Conservation (phyloP, 345 rosid species). For the Lagerstroemia speciosa region DNA sequence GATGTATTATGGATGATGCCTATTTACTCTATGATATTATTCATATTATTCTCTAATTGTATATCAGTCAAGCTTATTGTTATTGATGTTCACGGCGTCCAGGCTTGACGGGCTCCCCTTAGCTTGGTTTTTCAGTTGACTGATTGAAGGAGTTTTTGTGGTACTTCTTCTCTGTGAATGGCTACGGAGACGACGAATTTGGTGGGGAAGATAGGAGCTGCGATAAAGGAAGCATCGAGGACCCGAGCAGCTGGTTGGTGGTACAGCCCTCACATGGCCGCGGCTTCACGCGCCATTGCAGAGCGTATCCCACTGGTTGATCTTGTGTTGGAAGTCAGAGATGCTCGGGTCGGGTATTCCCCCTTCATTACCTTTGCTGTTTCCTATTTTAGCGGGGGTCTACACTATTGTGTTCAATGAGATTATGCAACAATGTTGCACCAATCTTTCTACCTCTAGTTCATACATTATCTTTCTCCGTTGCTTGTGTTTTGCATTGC, state of each 20-base stretch:
- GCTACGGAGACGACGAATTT: slow-evolving; percentile 4
- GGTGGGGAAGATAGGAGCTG: slow-evolving; percentile 38
- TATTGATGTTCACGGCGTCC: too few species aligned
- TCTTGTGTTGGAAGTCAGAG: slow-evolving; percentile 59
- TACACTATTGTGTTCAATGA: slow-evolving; percentile 23
- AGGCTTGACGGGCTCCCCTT: too few species aligned
- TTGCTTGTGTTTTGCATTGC: too few species aligned
- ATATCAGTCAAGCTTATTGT: too few species aligned
- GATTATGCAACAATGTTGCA: slow-evolving; percentile 25
- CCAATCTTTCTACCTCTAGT: too few species aligned
- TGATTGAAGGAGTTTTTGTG: too few species aligned
- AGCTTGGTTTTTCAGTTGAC: too few species aligned
- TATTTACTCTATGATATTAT: too few species aligned
- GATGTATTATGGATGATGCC: too few species aligned
- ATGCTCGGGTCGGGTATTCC: slow-evolving; percentile 47
- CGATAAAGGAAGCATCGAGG: slow-evolving; percentile 28
- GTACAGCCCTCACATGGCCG: slow-evolving; percentile 72
- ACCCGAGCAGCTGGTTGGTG: slow-evolving; percentile 28
- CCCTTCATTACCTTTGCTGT: background rate
- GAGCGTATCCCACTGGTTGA: slow-evolving; percentile 59
- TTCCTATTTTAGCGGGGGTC: background rate
- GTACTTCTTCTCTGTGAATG: background rate
- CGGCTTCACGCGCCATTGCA: slow-evolving; percentile 51
- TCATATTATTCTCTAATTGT: too few species aligned
- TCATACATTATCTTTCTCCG: too few species aligned